A percentile compares a stretch with the other conserved stretches of the same genome.
phyloP scores from a whole-genome alignment of 1,284 basidiomycete genomes.

The Pseudozyma pruni region DNA sequence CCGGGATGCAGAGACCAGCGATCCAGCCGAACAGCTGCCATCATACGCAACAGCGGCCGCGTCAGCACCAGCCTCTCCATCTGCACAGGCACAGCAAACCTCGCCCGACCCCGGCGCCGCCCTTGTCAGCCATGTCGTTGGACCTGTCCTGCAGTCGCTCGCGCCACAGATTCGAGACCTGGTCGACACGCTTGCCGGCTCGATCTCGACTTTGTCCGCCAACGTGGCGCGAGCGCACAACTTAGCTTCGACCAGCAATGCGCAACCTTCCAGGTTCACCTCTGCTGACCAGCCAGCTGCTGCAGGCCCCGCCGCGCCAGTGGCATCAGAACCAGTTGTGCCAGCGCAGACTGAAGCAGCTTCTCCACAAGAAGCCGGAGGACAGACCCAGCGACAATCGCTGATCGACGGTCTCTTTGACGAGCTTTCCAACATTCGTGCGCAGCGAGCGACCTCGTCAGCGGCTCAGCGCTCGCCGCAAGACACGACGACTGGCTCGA shows the following conservation, averaged over 20 bases:
- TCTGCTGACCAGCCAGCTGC: neutral
- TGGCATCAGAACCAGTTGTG: neutral
- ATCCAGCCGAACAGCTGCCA: neutral
- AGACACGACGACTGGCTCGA: neutral
- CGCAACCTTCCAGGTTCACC: too few species aligned
- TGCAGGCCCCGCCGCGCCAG: neutral
- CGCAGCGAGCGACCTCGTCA: slow-evolving; percentile 3
- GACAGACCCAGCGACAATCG: slow-evolving; percentile 15
- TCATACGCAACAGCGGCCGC: neutral
- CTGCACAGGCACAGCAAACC: neutral
- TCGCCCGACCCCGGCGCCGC: neutral
- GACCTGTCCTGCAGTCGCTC: slow-evolving; percentile 8
- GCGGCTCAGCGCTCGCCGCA: neutral
- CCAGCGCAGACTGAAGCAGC: neutral
- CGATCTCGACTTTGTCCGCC: slow-evolving; percentile 2
- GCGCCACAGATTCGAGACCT: slow-evolving; percentile 17
- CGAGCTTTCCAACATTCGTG: slow-evolving; percentile 23
- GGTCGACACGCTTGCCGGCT: neutral
- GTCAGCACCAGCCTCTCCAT: neutral
- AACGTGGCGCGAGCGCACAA: neutral
- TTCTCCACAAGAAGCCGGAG: neutral
- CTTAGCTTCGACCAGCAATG: too few species aligned
- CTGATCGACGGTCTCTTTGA: slow-evolving; percentile 28
- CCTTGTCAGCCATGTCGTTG: slow-evolving; percentile 10
- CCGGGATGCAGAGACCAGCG: neutral